These are phyloP conservation scores for Podospora sp. DNA, from an alignment of 495 filamentous ascomycete species.

Conservation along the genomic window DNA sequence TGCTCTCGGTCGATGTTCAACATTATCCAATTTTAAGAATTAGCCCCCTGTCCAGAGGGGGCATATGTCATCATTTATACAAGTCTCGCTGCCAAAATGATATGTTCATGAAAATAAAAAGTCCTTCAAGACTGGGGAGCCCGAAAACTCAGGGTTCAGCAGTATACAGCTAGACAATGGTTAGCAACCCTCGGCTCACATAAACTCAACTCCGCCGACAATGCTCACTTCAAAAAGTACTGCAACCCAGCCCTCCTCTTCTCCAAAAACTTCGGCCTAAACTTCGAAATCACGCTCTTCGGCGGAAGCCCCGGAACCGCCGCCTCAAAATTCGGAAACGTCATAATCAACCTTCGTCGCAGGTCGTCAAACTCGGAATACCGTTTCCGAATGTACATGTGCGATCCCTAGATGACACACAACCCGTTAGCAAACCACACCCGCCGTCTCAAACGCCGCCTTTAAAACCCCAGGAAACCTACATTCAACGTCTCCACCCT, in stretches of 20 bases:
- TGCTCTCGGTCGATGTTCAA: not conserved
- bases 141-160: slow-evolving; percentile 60
- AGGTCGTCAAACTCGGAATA: slow-evolving; percentile 63
- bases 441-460: not conserved
- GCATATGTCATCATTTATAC: slow-evolving; percentile 22
- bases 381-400: slow-evolving; percentile 58
- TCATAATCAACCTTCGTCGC: slow-evolving; percentile 49
- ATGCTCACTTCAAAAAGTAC: slow-evolving; percentile 58
- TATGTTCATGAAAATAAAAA: slow-evolving; percentile 55
- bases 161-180: slow-evolving; percentile 51
- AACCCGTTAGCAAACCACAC: slow-evolving; percentile 2
- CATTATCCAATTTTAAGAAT: slow-evolving; percentile 33
- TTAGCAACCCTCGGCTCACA: not conserved
- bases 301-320: slow-evolving; percentile 59
- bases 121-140: slow-evolving; percentile 58
- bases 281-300: slow-evolving; percentile 58
- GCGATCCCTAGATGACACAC: slow-evolving; percentile 54
- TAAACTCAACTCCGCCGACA: not conserved
- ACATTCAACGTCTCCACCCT: slow-evolving; percentile 54
- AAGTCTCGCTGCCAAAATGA: not conserved
- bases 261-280: slow-evolving; percentile 55
- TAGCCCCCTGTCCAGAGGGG: slow-evolving; percentile 17
- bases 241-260: slow-evolving; percentile 55
- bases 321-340: slow-evolving; percentile 57
- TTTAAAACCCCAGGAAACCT: slow-evolving; percentile 16